Conservation (phyloP, 2,329 filamentous ascomycete species). For the Xylaria sp. region DNA sequence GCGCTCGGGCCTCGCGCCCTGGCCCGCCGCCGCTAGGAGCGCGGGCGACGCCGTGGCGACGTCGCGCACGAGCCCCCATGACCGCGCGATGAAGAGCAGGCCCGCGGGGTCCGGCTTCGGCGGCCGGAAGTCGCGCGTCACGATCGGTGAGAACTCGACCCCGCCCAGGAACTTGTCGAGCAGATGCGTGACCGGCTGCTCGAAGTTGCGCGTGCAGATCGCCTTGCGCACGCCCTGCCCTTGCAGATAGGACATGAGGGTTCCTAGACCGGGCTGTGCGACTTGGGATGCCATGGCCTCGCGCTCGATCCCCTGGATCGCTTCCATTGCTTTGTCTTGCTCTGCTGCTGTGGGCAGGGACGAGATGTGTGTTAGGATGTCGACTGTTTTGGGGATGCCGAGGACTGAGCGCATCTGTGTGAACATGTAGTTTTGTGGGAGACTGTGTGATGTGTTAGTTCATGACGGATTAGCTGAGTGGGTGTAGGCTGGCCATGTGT, state of each 20-base stretch:
- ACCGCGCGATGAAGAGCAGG: conserved; percentile 80
- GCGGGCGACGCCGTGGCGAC: not conserved
- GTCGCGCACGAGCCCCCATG: conserved; percentile 67
- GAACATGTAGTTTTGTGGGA: conserved; percentile 97
- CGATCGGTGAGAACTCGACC: conserved; percentile 73
- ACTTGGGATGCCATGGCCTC: conserved; percentile 68
- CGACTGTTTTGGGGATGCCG: conserved; percentile 70
- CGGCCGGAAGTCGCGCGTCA: conserved; percentile 81
- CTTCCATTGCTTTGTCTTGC: conserved; percentile 70
- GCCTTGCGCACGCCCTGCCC: conserved; percentile 70
- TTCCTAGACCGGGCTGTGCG: conserved; percentile 78
- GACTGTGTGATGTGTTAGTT: conserved; percentile 52
- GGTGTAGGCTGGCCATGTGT: no score
- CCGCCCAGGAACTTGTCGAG: conserved; percentile 74
- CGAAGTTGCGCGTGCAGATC: conserved; percentile 95
- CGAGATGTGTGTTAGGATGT: conserved; percentile 91
- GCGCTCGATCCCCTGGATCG: conserved; percentile 80
- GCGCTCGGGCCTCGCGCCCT: conserved; percentile 19
- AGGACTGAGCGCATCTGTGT: conserved; percentile 79
- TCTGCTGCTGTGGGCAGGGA: conserved; percentile 64
- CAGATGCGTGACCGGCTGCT: conserved; percentile 75
- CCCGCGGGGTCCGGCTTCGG: conserved; percentile 90
- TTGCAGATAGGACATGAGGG: conserved; percentile 85
- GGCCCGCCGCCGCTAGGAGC: conserved; percentile 12
- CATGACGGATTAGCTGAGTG: no score